phyloP scores from a whole-genome alignment of 2,329 filamentous ascomycete genomes.

The Didymella pomorum region DNA sequence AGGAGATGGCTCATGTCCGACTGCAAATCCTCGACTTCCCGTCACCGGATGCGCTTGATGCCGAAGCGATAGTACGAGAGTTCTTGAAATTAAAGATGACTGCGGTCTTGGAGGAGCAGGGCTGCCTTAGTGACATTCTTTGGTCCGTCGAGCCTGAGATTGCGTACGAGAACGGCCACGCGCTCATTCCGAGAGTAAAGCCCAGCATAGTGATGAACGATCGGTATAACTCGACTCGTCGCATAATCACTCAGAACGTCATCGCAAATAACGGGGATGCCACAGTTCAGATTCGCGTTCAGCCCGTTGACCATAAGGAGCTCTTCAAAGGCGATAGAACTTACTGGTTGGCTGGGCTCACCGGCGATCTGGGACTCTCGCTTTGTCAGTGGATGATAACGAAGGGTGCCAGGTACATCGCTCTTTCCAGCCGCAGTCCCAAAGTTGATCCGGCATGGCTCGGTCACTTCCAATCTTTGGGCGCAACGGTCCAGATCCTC shows the following conservation, averaged over 20 bases:
- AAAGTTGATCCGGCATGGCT: slow-evolving; percentile 37
- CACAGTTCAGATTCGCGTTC: background rate
- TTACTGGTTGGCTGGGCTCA: slow-evolving; percentile 33
- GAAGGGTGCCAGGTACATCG: slow-evolving; percentile 32
- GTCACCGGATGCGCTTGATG: background rate
- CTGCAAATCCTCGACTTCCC: slow-evolving; percentile 23
- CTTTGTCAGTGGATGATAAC: slow-evolving; percentile 35
- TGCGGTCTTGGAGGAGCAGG: background rate
- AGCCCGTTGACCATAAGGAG: slow-evolving; percentile 1
- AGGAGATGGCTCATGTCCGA: slow-evolving; percentile 16
- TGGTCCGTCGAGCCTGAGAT: slow-evolving; percentile 15
- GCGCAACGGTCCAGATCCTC: slow-evolving; percentile 11
- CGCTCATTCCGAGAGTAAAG: slow-evolving; percentile 14
- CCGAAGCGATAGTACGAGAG: background rate
- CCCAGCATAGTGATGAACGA: slow-evolving; percentile 19
- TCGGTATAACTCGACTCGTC: slow-evolving; percentile 33
- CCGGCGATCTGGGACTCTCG: slow-evolving; percentile 30
- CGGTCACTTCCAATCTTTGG: slow-evolving; percentile 1
- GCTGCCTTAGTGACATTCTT: background rate
- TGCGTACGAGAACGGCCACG: background rate
- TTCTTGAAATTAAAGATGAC: background rate
- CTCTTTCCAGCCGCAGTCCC: slow-evolving; percentile 53
- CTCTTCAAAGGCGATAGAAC: slow-evolving; percentile 21
- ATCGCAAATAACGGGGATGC: background rate
- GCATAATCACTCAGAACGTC: background rate